Evolutionary conservation across 1,139 yeast genomes (phyloP).

Genomic region (Maudiozyma humilis): DNA sequence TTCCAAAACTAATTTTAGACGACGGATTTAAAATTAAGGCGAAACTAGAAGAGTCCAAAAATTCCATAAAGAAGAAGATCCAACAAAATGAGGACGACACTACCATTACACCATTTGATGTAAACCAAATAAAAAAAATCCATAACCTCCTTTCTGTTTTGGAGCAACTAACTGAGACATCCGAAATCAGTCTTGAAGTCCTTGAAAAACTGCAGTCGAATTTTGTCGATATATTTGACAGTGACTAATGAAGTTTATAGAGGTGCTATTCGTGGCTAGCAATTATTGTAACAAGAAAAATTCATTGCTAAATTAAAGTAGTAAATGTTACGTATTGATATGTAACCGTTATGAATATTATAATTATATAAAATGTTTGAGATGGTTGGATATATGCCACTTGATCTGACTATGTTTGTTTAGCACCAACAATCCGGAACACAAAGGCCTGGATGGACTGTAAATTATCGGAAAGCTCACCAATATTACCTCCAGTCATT

Average conservation of each 20-base stretch:
- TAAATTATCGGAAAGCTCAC: slow-evolving; percentile 22
- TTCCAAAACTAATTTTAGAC: slow-evolving; percentile 22
- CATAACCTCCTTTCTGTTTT: slow-evolving; percentile 20
- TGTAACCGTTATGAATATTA: slow-evolving; percentile 10
- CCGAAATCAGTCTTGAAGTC: slow-evolving; percentile 8
- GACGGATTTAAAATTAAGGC: slow-evolving; percentile 28
- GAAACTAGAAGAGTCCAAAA: slow-evolving; percentile 1
- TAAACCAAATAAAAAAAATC: slow-evolving; percentile 20
- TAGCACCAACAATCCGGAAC: slow-evolving; percentile 31
- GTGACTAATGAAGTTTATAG: no score
- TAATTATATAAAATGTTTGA: no score
- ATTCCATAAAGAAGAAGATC: background rate
- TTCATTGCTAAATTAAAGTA: no score
- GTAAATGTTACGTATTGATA: background rate
- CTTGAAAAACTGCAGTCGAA: slow-evolving; percentile 21
- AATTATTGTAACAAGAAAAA: no score
- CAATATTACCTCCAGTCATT: slow-evolving; percentile 7
- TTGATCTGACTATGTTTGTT: background rate
- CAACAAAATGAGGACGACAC: slow-evolving; percentile 1
- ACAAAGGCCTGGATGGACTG: slow-evolving; percentile 26
- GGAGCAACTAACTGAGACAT: slow-evolving; percentile 9
- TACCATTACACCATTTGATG: background rate
- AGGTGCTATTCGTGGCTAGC: no score
- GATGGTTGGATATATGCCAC: no score
- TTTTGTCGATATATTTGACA: slow-evolving; percentile 11